Conservation (phyloP, 2,329 filamentous ascomycete genomes). For the Apiospora pterosperma region DNA sequence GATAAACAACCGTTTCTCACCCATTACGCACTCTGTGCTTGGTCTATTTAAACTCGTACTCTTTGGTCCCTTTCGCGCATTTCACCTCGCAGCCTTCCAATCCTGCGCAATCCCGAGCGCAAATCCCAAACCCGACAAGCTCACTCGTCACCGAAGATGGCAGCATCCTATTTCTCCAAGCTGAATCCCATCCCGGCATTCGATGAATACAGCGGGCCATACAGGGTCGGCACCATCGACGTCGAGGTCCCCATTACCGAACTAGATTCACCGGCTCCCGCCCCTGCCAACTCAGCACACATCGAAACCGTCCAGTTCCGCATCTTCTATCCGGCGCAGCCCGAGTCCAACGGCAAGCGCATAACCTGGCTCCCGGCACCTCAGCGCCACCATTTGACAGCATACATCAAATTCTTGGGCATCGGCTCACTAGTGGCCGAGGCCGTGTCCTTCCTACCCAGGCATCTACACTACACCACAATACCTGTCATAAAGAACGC, state of each 20-base stretch:
- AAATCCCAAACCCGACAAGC: background rate
- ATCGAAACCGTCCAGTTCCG: slow-evolving; percentile 76
- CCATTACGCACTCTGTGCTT: background rate
- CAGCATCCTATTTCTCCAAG: slow-evolving; percentile 47
- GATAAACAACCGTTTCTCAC: background rate
- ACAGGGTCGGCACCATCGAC: slow-evolving; percentile 76
- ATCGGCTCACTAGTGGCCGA: slow-evolving; percentile 55
- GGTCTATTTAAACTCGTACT: no score
- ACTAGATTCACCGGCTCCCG: slow-evolving; percentile 50
- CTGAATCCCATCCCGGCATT: slow-evolving; percentile 70
- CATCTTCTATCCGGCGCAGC: slow-evolving; percentile 72
- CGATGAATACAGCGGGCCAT: slow-evolving; percentile 71
- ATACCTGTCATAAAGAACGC: slow-evolving; percentile 74
- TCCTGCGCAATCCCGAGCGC: background rate
- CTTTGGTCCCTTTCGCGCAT: no score
- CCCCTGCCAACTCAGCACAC: slow-evolving; percentile 49
- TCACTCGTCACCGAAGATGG: slow-evolving; percentile 21
- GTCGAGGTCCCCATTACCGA: slow-evolving; percentile 71
- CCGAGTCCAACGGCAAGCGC: slow-evolving; percentile 49
- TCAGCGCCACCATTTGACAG: slow-evolving; percentile 69
- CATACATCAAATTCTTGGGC: slow-evolving; percentile 75
- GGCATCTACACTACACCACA: slow-evolving; percentile 69
- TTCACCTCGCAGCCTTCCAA: background rate
- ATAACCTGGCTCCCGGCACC: slow-evolving; percentile 77
- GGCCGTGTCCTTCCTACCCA: slow-evolving; percentile 63